phyloP scores from a whole-genome alignment of 495 filamentous ascomycete genomes.

The Aspergillus hancockii region DNA sequence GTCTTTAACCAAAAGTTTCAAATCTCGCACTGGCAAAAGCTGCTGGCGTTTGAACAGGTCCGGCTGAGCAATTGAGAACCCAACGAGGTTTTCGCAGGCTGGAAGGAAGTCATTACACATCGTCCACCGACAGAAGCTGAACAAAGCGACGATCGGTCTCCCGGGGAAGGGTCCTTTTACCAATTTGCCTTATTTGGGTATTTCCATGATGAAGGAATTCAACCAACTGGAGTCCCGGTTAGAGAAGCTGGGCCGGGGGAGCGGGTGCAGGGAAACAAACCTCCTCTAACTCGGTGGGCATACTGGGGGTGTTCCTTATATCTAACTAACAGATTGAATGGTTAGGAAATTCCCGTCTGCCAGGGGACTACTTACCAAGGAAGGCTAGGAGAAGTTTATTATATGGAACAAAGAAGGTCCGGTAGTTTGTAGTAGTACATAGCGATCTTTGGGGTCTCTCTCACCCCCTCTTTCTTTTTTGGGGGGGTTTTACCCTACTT shows the following conservation, averaged over 20 bases:
- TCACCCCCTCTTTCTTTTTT: not conserved
- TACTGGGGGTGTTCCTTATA: constrained; percentile 29
- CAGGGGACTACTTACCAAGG: not conserved
- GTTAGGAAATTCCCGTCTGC: not conserved
- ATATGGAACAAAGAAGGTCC: not conserved
- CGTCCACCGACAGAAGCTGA: not conserved
- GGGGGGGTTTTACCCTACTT: not conserved
- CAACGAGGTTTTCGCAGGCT: constrained; percentile 82
- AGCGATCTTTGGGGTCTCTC: not conserved
- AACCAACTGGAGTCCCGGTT: constrained; percentile 66
- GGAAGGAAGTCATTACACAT: constrained; percentile 8
- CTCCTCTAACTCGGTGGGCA: constrained; percentile 85
- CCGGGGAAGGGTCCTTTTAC: constrained; percentile 34
- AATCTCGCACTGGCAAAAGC: constrained; percentile 77
- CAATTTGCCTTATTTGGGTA: constrained; percentile 76
- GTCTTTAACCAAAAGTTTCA: constrained; percentile 87
- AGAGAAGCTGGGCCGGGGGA: not conserved
- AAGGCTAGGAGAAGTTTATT: not conserved
- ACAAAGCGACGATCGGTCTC: not conserved
- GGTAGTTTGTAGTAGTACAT: not conserved
- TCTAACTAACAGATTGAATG: not conserved
- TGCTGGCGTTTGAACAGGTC: constrained; percentile 80
- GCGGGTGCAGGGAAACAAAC: constrained; percentile 40
- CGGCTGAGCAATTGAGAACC: constrained; percentile 76
- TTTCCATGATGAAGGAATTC: constrained; percentile 91